A percentile compares a stretch with the other conserved stretches of the same genome.
These are phyloP conservation scores for Ceratocystis smalleyi DNA, from an alignment of 2,329 filamentous ascomycete species.

Conservation along the genomic window DNA sequence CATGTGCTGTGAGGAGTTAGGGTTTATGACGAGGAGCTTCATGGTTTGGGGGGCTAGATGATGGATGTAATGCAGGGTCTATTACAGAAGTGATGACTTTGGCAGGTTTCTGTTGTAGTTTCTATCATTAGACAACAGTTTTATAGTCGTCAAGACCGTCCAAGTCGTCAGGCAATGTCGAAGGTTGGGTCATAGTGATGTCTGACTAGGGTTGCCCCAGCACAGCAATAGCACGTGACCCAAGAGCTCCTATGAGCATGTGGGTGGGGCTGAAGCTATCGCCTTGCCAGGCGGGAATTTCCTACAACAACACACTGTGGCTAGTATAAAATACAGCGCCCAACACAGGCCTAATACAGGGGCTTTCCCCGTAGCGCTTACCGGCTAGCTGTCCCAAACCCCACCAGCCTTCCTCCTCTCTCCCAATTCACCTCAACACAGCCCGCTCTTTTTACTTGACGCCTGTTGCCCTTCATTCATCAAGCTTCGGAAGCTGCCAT, in stretches of 20 bases:
- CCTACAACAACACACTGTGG: background rate
- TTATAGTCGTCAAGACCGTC: background rate
- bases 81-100: background rate
- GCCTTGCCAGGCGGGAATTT: background rate
- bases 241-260: background rate
- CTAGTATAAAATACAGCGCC: background rate
- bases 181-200: no score
- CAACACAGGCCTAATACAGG: background rate
- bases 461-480: background rate
- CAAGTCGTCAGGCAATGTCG: background rate
- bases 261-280: background rate
- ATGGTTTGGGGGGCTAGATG: background rate
- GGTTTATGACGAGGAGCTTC: conserved; percentile 58
- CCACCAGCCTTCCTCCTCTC: background rate
- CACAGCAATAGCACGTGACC: no score
- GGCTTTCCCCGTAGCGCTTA: background rate
- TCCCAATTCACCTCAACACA: background rate
- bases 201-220: no score
- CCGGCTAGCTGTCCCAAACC: conserved; percentile 2
- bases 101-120: background rate
- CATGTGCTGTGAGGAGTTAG: conserved; percentile 62
- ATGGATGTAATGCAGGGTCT: background rate
- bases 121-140: no score
- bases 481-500: conserved; percentile 1
- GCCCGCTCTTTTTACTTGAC: background rate